Conservation (phyloP, 2,329 filamentous ascomycete species). For the Amesomyces nigricolor region DNA sequence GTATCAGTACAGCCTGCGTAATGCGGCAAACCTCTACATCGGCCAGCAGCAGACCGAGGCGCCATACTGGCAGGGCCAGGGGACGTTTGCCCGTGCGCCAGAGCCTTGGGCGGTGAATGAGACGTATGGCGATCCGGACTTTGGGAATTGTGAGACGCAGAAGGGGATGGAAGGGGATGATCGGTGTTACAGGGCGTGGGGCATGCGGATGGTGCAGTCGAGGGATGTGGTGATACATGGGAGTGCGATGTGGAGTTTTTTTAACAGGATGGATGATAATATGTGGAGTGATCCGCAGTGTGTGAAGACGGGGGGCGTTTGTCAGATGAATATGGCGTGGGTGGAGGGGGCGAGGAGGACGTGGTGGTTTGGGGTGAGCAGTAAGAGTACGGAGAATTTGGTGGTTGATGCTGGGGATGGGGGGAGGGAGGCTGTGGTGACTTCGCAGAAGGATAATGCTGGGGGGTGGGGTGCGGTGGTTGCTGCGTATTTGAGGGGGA, state of each 20-base stretch:
- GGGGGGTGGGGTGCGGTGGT: conserved; percentile 30
- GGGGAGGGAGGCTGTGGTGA: conserved; percentile 13
- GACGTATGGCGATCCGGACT: conserved; percentile 29
- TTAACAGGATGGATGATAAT: conserved; percentile 30
- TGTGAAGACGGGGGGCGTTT: conserved; percentile 24
- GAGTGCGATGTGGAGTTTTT: conserved; percentile 34
- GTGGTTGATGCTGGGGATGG: conserved; percentile 27
- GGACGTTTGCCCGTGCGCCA: conserved; percentile 33
- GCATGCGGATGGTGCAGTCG: conserved; percentile 21
- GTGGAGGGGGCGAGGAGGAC: conserved; percentile 24
- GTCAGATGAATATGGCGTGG: conserved; percentile 28
- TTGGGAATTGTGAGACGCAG: conserved; percentile 25
- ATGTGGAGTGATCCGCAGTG: conserved; percentile 25
- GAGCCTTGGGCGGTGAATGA: conserved; percentile 33
- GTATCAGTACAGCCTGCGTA: conserved; percentile 48
- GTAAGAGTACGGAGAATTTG: conserved; percentile 28
- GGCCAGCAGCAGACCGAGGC: conserved; percentile 43
- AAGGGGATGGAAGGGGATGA: conserved; percentile 19
- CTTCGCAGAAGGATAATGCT: conserved; percentile 22
- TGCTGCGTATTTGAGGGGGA: conserved; percentile 28
- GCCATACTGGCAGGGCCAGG: conserved; percentile 37
- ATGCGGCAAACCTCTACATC: conserved; percentile 39
- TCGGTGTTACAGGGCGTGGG: conserved; percentile 28
- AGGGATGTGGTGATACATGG: conserved; percentile 31
- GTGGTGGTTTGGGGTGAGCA: conserved; percentile 29